A percentile compares a stretch with the other conserved stretches of the same genome.
Evolutionary conservation across 805 yeast genomes (phyloP).

Genomic region (Blastobotrys peoriensis): DNA sequence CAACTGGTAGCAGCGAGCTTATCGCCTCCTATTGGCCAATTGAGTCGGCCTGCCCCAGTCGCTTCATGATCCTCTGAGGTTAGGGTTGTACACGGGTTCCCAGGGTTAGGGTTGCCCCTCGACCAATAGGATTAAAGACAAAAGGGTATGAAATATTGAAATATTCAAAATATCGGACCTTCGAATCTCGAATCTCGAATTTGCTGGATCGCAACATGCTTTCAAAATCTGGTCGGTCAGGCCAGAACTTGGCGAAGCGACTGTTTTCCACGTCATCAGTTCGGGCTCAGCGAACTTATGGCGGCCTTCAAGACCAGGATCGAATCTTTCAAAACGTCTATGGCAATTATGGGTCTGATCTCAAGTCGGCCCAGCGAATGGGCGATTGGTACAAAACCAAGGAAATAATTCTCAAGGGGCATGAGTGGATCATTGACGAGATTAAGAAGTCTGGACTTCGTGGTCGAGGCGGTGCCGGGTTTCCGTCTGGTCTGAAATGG

Average conservation of each 20-base stretch:
- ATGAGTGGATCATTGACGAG: conserved; percentile 84
- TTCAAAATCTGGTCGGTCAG: neutral
- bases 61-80: no score
- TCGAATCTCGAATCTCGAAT: no score
- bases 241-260: neutral
- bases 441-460: conserved; percentile 78
- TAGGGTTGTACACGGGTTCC: no score
- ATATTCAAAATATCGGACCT: no score
- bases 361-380: conserved; percentile 67
- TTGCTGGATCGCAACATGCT: no score
- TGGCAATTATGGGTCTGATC: conserved; percentile 66
- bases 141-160: no score
- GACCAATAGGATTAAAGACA: no score
- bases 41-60: no score
- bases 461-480: conserved; percentile 94
- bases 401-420: conserved; percentile 77
- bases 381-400: conserved; percentile 93
- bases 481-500: conserved; percentile 89
- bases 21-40: no score
- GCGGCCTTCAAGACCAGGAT: conserved; percentile 76
- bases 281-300: conserved; percentile 34
- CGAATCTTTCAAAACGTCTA: conserved; percentile 83
- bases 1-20: no score
- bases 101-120: no score
- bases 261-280: conserved; percentile 4